Evolutionary conservation across 495 filamentous ascomycete species (phyloP), one percentile per base, ranked within the genome.

Genomic region (Aspergillus panamensis): DNA sequence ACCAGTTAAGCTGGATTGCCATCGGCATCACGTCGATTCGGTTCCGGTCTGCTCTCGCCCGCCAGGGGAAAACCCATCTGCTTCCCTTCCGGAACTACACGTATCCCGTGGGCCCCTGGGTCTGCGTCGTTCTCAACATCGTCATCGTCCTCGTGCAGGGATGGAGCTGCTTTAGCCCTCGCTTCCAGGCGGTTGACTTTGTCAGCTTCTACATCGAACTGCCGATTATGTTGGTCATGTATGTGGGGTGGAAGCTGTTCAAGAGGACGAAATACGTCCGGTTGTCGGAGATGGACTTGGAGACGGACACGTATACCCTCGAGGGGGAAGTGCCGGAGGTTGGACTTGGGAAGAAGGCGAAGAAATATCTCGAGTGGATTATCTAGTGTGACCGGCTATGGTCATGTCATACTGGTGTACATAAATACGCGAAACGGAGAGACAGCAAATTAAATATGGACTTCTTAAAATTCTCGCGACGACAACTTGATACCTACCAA

Each of bases 21-120:
- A 86, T 86, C 55, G 73, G 80, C 19, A 65, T 85, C 43, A 79
- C 82, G 5, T 84, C 81, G 4, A 69, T 86, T 37, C 79, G 83
- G 31, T 86, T 86, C 72, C 80, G 83, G 20, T 63, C 73, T 13
- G 83, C 73, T 12, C 68, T 87, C 49, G 74, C 73, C 50, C 64
- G 60, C 7, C 83, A 85, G 56, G 75, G 76, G 16, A 79, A 83
- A 42, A 78, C 80, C 40, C 79, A 84, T 57, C 73, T 84, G 0
- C 76, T 87, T 16, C 80, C 83, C 1, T 87, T 82, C 67, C 80
- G 77, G 48, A 85, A 85, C 64, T 84, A 79, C 79, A 84, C 81
- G 0, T 84, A 86, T 59, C 83, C 83, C 0, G 76, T 66, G 50
- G 83, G 83, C 0, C 82, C 82, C 0, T 78, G 78, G 55, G 54